Evolutionary conservation across 176 grass and related monocot genomes (phyloP).

Genomic region (Oryza rufipogon): DNA sequence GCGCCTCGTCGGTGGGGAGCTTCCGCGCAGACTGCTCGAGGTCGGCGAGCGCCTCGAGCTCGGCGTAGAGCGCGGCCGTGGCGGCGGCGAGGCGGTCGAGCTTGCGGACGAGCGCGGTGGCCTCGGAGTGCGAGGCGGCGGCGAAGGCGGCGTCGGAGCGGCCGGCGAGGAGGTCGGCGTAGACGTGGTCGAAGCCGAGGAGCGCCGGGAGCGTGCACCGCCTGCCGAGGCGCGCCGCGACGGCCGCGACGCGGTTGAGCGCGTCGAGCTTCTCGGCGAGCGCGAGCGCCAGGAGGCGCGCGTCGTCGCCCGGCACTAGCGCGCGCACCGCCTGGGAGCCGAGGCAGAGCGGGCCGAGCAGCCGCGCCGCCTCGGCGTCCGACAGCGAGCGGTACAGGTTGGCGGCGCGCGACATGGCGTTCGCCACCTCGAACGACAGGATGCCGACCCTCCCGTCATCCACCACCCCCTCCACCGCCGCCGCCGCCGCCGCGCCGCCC

Average conservation of each 20-base stretch:
- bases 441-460: constrained; percentile 64
- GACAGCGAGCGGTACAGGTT: constrained; percentile 85
- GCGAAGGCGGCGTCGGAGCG: constrained; percentile 53
- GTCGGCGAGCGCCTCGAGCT: constrained; percentile 73
- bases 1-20: constrained; percentile 66
- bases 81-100: constrained; percentile 79
- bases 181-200: constrained; percentile 87
- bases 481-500: background rate
- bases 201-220: constrained; percentile 70
- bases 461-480: background rate
- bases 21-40: constrained; percentile 81
- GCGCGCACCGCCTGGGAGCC: constrained; percentile 68
- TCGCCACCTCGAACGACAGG: constrained; percentile 87
- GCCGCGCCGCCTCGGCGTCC: constrained; percentile 58
- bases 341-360: constrained; percentile 59
- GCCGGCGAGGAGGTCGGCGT: constrained; percentile 84
- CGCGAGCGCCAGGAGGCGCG: constrained; percentile 70
- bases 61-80: constrained; percentile 77
- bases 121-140: constrained; percentile 43
- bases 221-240: constrained; percentile 73
- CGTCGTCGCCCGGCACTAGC: constrained; percentile 78
- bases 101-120: constrained; percentile 66
- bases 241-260: constrained; percentile 80
- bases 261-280: constrained; percentile 92
- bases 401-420: constrained; percentile 81